Evolutionary conservation across 441 rosid genomes (phyloP).

Genomic region (Iberis amara): DNA sequence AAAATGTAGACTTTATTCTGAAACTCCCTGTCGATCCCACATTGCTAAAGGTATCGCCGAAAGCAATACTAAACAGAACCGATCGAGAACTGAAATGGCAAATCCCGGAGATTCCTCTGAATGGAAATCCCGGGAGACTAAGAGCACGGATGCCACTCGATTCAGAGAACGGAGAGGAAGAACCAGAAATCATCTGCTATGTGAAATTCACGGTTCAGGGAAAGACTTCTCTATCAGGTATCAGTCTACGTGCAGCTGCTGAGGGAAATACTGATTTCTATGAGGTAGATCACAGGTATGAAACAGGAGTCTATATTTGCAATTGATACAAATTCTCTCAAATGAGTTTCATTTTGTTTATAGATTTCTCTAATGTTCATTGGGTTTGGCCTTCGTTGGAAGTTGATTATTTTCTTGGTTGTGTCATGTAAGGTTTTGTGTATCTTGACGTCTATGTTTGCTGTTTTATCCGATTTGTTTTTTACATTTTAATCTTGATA

Average conservation of each 20-base stretch:
- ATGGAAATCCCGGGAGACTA: conserved; percentile 60
- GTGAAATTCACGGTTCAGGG: conserved; percentile 73
- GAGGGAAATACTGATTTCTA: conserved; percentile 76
- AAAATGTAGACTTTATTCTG: conserved; percentile 62
- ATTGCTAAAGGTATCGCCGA: conserved; percentile 82
- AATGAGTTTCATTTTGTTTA: conserved; percentile 20
- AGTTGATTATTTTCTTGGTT: not conserved
- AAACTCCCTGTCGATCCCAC: conserved; percentile 91
- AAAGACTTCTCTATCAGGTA: conserved; percentile 50
- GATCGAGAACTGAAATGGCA: conserved; percentile 86
- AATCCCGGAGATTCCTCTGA: conserved; percentile 68
- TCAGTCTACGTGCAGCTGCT: conserved; percentile 54
- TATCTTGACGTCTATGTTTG: conserved; percentile 25
- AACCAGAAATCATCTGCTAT: conserved; percentile 58
- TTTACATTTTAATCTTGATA: too few species aligned
- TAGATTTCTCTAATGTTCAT: conserved; percentile 14
- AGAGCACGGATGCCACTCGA: conserved; percentile 84
- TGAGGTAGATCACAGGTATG: conserved; percentile 67
- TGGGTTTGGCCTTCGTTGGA: conserved; percentile 11
- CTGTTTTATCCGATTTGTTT: too few species aligned
- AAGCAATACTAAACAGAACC: conserved; percentile 72
- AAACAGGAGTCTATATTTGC: conserved; percentile 68
- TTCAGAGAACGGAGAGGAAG: conserved; percentile 62
- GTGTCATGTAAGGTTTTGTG: conserved; percentile 27
- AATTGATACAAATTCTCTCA: conserved; percentile 36